phyloP scores from a whole-genome alignment of 2,329 filamentous ascomycete species.

The Verticillium albo-atrum region DNA sequence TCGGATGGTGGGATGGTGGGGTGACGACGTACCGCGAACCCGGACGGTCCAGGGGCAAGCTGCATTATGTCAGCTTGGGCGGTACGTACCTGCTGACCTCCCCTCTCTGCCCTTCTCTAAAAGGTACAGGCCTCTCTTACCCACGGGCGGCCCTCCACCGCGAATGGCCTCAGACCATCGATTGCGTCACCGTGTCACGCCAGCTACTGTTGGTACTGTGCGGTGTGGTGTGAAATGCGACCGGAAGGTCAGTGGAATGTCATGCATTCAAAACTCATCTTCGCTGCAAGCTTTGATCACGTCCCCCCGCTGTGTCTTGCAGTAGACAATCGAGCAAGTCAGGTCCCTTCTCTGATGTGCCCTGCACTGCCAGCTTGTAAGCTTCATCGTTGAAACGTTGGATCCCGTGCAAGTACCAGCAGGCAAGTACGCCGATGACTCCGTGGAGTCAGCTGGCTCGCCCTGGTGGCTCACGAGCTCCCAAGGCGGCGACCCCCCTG shows the following conservation, averaged over 20 bases:
- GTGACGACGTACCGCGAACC: background rate
- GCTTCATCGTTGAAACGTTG: background rate
- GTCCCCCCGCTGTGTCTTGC: no score
- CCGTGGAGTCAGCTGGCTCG: slow-evolving; percentile 1
- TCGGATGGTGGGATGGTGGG: slow-evolving; percentile 1
- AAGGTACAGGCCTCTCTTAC: no score
- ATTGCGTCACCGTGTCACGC: no score
- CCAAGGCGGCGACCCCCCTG: background rate
- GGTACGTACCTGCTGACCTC: background rate
- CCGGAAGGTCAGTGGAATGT: no score
- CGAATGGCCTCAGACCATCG: no score
- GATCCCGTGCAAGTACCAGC: background rate
- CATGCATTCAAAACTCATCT: no score
- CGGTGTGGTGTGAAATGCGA: no score
- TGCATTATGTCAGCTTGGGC: background rate
- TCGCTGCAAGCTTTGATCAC: no score
- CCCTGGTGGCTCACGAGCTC: background rate
- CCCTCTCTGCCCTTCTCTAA: no score
- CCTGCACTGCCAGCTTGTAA: background rate
- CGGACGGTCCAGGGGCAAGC: background rate
- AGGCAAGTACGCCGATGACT: background rate
- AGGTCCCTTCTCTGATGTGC: background rate
- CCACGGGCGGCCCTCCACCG: no score
- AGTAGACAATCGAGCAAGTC: background rate
- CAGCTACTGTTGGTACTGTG: no score